phyloP scores from a whole-genome alignment of 139 green algal species.

The Zygnema circumcarinatum region DNA sequence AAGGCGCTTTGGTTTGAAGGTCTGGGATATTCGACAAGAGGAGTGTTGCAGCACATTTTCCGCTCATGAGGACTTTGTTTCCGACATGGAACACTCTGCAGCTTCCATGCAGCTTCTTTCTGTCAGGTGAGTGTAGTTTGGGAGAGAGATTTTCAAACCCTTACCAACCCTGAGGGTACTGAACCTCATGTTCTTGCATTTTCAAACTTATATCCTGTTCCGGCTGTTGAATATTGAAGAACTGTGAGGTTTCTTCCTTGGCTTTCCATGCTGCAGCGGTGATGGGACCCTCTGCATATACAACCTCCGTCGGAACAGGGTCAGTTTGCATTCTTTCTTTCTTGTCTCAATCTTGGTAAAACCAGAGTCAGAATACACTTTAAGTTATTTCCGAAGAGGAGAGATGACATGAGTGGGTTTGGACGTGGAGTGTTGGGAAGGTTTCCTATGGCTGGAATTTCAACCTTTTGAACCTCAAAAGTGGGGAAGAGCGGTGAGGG shows the following conservation, averaged over 20 bases:
- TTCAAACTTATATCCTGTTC: slow-evolving; percentile 64
- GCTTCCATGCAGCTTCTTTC: slow-evolving; percentile 52
- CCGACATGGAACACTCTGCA: slow-evolving; percentile 67
- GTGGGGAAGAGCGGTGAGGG: too few species aligned
- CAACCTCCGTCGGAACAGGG: slow-evolving; percentile 61
- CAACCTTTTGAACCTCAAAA: too few species aligned
- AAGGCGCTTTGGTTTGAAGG: not conserved
- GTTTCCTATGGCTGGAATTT: not conserved
- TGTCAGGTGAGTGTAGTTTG: slow-evolving; percentile 14
- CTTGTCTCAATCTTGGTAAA: not conserved
- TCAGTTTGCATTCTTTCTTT: slow-evolving; percentile 22
- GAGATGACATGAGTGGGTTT: not conserved
- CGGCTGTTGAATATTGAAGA: too few species aligned
- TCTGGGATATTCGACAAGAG: slow-evolving; percentile 77
- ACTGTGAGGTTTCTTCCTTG: too few species aligned
- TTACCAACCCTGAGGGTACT: not conserved
- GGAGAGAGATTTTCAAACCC: not conserved
- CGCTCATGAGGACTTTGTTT: slow-evolving; percentile 84
- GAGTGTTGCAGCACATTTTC: slow-evolving; percentile 55
- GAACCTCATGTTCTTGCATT: not conserved
- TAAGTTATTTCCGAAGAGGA: not conserved
- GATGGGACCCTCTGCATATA: slow-evolving; percentile 82
- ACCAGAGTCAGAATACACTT: not conserved
- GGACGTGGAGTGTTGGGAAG: not conserved
- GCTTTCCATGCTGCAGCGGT: slow-evolving; percentile 74